Conservation (phyloP, 768 basidiomycete species). For the Neoboletus subvelutipes region DNA sequence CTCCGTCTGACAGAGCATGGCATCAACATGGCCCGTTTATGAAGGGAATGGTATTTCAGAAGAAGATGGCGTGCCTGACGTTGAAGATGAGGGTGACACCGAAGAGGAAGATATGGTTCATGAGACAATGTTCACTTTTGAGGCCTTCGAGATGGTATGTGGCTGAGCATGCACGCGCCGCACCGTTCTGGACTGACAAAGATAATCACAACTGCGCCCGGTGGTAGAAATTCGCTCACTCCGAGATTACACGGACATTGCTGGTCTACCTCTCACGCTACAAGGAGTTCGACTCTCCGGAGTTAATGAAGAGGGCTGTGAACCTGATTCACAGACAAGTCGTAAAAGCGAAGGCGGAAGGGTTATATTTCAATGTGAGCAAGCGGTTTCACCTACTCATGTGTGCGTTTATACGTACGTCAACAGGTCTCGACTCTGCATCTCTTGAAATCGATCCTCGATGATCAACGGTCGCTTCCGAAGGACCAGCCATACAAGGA, state of each 20-base stretch:
- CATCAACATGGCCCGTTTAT: conserved; percentile 8
- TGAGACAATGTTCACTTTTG: conserved; percentile 91
- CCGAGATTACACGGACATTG: conserved; percentile 83
- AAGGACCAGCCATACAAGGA: conserved; percentile 80
- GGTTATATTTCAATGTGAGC: conserved; percentile 89
- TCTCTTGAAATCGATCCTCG: conserved; percentile 85
- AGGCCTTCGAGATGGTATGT: conserved; percentile 83
- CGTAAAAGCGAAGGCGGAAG: conserved; percentile 89
- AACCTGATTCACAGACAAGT: conserved; percentile 88
- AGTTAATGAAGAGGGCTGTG: conserved; percentile 89
- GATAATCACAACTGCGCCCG: conserved; percentile 21
- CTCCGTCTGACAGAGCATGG: conserved; percentile 15
- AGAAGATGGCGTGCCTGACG: conserved; percentile 67
- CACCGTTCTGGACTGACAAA: conserved; percentile 17
- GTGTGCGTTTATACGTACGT: conserved; percentile 19
- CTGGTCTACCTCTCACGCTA: conserved; percentile 81
- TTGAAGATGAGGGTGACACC: conserved; percentile 59
- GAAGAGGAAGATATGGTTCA: conserved; percentile 64
- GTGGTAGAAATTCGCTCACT: conserved; percentile 81
- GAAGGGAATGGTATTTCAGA: conserved; percentile 42
- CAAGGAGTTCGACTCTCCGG: conserved; percentile 70
- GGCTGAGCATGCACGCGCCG: conserved; percentile 15
- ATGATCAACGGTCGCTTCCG: conserved; percentile 77
- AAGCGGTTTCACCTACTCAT: not conserved
- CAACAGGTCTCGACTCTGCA: conserved; percentile 82